Percentiles rank a stretch among this genome's conserved stretches.
phyloP scores from a whole-genome alignment of 768 basidiomycete species.

The Boletellus emodensis region DNA sequence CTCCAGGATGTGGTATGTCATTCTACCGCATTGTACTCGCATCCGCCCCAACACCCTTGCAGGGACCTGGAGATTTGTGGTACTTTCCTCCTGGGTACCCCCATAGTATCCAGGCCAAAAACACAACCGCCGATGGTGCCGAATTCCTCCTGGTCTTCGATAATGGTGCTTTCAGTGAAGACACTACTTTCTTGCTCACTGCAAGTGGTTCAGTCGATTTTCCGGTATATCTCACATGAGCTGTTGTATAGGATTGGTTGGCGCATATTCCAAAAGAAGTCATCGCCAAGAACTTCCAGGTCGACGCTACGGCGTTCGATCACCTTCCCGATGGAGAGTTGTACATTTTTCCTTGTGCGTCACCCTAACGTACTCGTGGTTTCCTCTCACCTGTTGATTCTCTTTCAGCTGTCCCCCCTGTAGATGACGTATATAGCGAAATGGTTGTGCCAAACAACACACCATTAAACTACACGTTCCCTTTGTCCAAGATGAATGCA shows the following conservation, averaged over 20 bases:
- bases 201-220: constrained; percentile 3
- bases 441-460: constrained; percentile 48
- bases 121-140: constrained; percentile 41
- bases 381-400: background rate
- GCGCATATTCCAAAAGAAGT: constrained; percentile 57
- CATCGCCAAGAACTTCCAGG: constrained; percentile 62
- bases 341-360: constrained; percentile 51
- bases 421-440: constrained; percentile 37
- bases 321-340: constrained; percentile 51
- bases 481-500: constrained; percentile 44
- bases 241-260: constrained; percentile 55
- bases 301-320: constrained; percentile 45
- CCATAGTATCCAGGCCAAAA: constrained; percentile 53
- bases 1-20: constrained; percentile 49
- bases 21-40: constrained; percentile 5
- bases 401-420: constrained; percentile 38
- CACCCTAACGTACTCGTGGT: background rate
- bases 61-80: constrained; percentile 48
- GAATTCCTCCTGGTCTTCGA: constrained; percentile 52
- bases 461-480: constrained; percentile 51
- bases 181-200: constrained; percentile 48
- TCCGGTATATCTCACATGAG: background rate
- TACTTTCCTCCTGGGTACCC: constrained; percentile 57
- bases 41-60: constrained; percentile 10
- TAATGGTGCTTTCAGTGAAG: constrained; percentile 48